Evolutionary conservation across 75 land plant species (phyloP).

Genomic region (Sequoia sempervirens): DNA sequence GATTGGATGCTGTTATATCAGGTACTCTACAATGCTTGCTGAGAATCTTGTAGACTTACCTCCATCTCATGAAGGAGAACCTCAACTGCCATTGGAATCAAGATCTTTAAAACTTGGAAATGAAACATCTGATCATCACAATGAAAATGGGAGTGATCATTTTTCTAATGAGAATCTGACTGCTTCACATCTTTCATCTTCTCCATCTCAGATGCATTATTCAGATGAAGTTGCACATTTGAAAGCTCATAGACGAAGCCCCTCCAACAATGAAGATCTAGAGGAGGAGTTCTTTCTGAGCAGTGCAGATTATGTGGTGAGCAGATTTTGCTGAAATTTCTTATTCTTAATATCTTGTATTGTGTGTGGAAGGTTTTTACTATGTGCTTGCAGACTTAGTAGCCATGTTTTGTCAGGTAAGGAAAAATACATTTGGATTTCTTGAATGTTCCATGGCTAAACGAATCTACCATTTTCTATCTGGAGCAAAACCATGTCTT

Average conservation of each 20-base stretch:
- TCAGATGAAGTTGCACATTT: background rate
- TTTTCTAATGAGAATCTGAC: background rate
- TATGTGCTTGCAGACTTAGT: background rate
- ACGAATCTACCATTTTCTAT: background rate
- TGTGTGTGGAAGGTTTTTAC: background rate
- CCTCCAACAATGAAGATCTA: background rate
- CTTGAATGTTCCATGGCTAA: background rate
- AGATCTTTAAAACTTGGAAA: background rate
- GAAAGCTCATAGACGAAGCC: background rate
- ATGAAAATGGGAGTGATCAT: background rate
- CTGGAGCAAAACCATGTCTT: background rate
- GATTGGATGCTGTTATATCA: constrained; percentile 19
- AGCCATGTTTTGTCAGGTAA: background rate
- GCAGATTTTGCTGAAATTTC: background rate
- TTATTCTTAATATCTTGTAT: background rate
- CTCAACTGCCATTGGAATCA: background rate
- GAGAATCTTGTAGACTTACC: constrained; percentile 74
- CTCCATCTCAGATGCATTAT: background rate
- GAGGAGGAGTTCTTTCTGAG: constrained; percentile 6
- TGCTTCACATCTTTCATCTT: background rate
- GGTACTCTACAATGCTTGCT: constrained; percentile 98
- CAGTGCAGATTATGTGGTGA: constrained; percentile 7
- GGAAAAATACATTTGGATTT: background rate
- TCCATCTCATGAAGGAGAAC: constrained; percentile 12
- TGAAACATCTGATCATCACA: background rate